phyloP scores from a whole-genome alignment of 768 basidiomycete species.

The Cubamyces lactineus region DNA sequence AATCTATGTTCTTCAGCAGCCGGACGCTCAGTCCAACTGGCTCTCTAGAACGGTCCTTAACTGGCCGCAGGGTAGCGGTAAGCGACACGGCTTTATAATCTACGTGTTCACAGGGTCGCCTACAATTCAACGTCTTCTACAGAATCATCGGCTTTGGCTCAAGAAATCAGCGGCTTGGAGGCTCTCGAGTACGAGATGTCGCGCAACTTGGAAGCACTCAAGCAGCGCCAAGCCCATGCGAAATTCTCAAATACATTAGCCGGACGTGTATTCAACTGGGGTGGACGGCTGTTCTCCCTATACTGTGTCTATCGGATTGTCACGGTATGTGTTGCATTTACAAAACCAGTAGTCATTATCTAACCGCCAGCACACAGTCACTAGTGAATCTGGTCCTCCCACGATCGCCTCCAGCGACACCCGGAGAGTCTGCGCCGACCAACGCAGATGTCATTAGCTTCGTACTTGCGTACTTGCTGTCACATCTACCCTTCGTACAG shows the following conservation, averaged over 20 bases:
- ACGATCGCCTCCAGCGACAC: constrained; percentile 18
- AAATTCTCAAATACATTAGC: constrained; percentile 56
- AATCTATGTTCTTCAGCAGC: constrained; percentile 4
- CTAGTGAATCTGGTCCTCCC: constrained; percentile 54
- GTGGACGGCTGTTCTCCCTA: constrained; percentile 59
- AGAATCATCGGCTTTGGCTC: constrained; percentile 45
- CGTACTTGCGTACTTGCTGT: constrained; percentile 44
- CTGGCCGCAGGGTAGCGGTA: constrained; percentile 50
- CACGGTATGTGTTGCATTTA: constrained; percentile 48
- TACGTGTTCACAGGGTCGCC: background rate
- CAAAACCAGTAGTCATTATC: constrained; percentile 2
- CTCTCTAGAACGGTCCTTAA: constrained; percentile 51
- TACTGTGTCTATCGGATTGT: constrained; percentile 69
- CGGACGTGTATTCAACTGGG: constrained; percentile 52
- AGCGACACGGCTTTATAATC: background rate
- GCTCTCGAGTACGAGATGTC: constrained; percentile 72
- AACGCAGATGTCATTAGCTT: constrained; percentile 46
- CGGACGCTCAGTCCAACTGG: constrained; percentile 41
- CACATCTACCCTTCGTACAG: constrained; percentile 42
- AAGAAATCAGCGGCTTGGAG: constrained; percentile 67
- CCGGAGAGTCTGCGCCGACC: constrained; percentile 16
- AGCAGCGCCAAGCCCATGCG: constrained; percentile 50
- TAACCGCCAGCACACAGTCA: constrained; percentile 40
- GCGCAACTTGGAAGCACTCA: constrained; percentile 54
- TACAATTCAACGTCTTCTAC: constrained; percentile 5